Evolutionary conservation across 495 filamentous ascomycete species (phyloP), one percentile per base, ranked within the genome.

Genomic region (Haplographium delicatum): DNA sequence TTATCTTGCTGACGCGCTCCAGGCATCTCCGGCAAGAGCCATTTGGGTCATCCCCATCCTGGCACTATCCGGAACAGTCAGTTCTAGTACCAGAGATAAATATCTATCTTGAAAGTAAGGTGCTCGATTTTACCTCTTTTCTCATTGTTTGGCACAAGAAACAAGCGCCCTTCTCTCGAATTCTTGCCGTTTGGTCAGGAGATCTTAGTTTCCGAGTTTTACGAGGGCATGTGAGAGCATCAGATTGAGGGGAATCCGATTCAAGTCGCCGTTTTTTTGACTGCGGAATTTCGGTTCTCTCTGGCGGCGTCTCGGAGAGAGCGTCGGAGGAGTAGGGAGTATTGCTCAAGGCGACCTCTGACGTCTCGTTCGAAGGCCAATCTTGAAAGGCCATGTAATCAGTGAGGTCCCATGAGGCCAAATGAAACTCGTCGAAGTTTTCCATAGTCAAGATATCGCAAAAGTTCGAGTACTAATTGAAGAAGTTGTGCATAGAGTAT

Each of bases 21-120:
- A 46, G 26, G 24, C 50, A 53, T 20, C 30, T 10, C 31, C 24
- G 41, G 24, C 50, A 53, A 11, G 50, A 25, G 6, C 50, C 50
- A 11, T 53, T 43, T 6, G 50, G 42, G 41, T 53, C 41, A 40
- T 40, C 42, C 16, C 50, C 50, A 28, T 53, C 50, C 40, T 41
- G 42, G 28, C 50, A 53, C 50, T 53, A 23, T 23, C 15, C 6
- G 28, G 20, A 31, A 47, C n/a, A 24, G n/a, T 42, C 25, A 34
- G 39, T 39, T 10, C 11, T 15, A 1, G 9, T 4, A 19, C 4
- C 13, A 34, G 41, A 5, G 5, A 39, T 11, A 34, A 11, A 33
- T 26, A 33, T 15, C 18, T 24, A 19, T 16, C 2, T 22, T 13
- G 13, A 16, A 26, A 22, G 18, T 8, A 25, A 39, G 10, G n/a